phyloP scores from a whole-genome alignment of 1,139 yeast species.

The Diutina sp. region DNA sequence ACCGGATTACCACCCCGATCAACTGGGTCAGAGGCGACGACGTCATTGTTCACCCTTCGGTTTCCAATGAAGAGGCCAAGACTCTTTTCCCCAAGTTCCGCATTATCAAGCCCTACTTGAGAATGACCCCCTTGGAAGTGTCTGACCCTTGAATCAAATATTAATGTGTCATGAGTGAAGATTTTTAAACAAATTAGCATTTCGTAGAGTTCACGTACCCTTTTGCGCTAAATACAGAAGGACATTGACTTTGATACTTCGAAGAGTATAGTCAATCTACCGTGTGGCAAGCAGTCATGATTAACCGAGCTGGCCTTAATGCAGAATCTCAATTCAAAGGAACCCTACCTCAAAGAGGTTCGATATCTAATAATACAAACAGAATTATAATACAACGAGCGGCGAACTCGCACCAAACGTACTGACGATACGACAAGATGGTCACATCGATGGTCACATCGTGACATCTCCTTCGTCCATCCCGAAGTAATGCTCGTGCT shows the following conservation, averaged over 20 bases:
- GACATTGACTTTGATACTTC: too few species aligned
- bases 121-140: slow-evolving; percentile 5
- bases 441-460: not conserved
- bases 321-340: not conserved
- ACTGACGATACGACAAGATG: not conserved
- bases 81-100: slow-evolving; percentile 65
- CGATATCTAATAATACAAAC: not conserved
- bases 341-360: not conserved
- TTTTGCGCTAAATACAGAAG: not conserved
- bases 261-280: too few species aligned
- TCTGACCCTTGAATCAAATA: not conserved
- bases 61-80: slow-evolving; percentile 60
- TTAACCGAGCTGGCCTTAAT: too few species aligned
- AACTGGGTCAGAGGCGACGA: slow-evolving; percentile 77
- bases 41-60: slow-evolving; percentile 69
- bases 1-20: slow-evolving; percentile 70
- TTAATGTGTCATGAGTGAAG: not conserved
- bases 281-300: too few species aligned
- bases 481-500: slow-evolving; percentile 2
- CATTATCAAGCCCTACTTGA: slow-evolving; percentile 65
- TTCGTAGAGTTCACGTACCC: not conserved
- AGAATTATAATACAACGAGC: not conserved
- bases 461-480: slow-evolving; percentile 1
- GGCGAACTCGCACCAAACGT: not conserved
- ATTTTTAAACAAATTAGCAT: not conserved